A percentile compares a stretch with the other conserved stretches of the same genome.
Conservation (phyloP, 306 rosid species). For the Cucurbita moschata region DNA sequence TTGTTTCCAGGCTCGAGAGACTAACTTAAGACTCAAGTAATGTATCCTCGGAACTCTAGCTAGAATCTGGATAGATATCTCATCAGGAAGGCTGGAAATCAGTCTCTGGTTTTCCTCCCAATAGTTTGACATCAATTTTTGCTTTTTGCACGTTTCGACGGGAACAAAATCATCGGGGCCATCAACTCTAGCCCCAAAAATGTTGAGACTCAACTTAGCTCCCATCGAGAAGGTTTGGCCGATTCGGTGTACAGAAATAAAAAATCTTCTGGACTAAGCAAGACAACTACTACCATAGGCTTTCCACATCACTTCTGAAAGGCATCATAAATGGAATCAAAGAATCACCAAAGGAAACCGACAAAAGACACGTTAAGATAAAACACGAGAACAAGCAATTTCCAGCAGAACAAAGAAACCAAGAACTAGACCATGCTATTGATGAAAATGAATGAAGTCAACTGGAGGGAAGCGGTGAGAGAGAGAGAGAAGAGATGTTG, state of each 20-base stretch:
- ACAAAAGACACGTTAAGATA: neutral
- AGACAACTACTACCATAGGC: neutral
- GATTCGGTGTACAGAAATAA: neutral
- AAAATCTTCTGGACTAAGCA: neutral
- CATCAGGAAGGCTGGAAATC: conserved; percentile 83
- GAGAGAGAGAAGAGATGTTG: neutral
- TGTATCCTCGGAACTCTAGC: conserved; percentile 77
- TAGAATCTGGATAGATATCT: conserved; percentile 72
- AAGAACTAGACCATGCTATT: neutral
- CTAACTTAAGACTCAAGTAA: conserved; percentile 43
- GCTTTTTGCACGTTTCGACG: conserved; percentile 55
- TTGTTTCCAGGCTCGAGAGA: conserved; percentile 67
- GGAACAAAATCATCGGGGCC: conserved; percentile 25
- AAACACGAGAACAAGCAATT: neutral
- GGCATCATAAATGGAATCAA: neutral
- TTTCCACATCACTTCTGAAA: conserved; percentile 1
- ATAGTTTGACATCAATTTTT: conserved; percentile 34
- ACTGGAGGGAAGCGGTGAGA: neutral
- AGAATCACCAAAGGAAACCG: neutral
- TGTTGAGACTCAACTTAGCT: conserved; percentile 39
- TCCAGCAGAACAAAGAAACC: neutral
- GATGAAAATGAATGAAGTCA: neutral
- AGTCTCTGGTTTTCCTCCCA: conserved; percentile 55
- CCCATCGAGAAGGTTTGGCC: conserved; percentile 37
- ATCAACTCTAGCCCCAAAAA: conserved; percentile 15